Percentiles rank a stretch among this genome's conserved stretches.
Evolutionary conservation across 192 early-diverging fungal genomes (phyloP).

Genomic region (Obelidium mucronatum): DNA sequence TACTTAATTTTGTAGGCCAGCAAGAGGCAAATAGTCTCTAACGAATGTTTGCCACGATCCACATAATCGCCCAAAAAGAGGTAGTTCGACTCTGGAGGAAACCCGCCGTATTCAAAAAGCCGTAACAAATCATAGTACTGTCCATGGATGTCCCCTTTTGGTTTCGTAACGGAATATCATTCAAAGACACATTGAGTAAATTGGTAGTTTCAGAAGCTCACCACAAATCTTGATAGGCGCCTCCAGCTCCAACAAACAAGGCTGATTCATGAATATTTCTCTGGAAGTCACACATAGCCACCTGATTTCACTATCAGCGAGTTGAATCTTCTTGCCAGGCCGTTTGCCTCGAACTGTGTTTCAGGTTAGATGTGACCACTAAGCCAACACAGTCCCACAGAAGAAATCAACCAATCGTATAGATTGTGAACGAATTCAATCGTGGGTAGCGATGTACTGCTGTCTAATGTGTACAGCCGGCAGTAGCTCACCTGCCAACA

Average conservation of each 20-base stretch:
- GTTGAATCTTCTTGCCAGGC: constrained; percentile 94
- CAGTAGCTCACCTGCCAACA: constrained; percentile 38
- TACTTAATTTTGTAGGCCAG: constrained; percentile 99
- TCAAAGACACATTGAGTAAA: not conserved
- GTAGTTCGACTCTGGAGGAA: constrained; percentile 95
- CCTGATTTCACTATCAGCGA: constrained; percentile 92
- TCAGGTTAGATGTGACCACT: no score
- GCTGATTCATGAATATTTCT: constrained; percentile 93
- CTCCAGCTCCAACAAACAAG: constrained; percentile 88
- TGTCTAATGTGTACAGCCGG: no score
- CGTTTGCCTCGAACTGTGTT: constrained; percentile 84
- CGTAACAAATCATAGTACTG: constrained; percentile 97
- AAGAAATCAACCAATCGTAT: no score
- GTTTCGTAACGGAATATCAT: not conserved
- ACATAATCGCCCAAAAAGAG: constrained; percentile 98
- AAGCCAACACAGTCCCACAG: no score
- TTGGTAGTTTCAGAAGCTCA: constrained; percentile 43
- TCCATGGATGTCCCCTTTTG: constrained; percentile 84
- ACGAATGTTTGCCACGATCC: constrained; percentile 95
- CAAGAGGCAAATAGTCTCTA: constrained; percentile 95
- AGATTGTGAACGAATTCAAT: no score
- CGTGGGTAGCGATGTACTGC: no score
- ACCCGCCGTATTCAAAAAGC: constrained; percentile 95
- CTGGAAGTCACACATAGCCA: constrained; percentile 91
- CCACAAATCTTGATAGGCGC: constrained; percentile 97